Conservation (phyloP, 345 rosid genomes). For the Syzygium aromaticum region DNA sequence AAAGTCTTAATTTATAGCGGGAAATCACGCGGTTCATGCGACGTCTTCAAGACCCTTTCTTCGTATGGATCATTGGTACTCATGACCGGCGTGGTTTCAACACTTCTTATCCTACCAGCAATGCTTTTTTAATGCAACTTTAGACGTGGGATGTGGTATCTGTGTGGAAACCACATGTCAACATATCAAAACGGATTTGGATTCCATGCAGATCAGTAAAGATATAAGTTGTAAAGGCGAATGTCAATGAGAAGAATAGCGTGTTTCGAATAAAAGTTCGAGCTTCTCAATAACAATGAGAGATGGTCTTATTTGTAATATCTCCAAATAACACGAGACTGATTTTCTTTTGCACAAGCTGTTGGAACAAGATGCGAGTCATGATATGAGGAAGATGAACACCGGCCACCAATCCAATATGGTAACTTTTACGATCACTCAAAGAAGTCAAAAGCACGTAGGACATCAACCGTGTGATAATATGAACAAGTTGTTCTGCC, state of each 20-base stretch:
- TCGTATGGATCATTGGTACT: neutral
- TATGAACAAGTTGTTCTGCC: neutral
- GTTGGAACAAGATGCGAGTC: neutral
- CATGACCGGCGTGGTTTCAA: neutral
- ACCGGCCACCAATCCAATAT: neutral
- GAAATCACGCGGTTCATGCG: neutral
- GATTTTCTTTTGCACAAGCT: neutral
- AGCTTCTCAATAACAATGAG: neutral
- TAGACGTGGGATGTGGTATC: neutral
- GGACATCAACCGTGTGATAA: neutral
- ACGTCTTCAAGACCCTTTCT: neutral
- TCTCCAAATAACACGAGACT: neutral
- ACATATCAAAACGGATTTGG: accelerated
- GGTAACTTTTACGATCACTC: neutral
- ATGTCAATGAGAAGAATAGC: neutral
- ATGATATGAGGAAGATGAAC: neutral
- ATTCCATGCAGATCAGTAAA: neutral
- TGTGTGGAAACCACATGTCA: neutral
- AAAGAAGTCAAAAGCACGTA: neutral
- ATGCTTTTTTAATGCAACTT: neutral
- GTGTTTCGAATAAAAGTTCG: neutral
- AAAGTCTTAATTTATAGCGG: neutral
- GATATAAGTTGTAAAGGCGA: neutral
- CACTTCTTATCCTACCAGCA: neutral
- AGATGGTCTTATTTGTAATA: neutral